Percentiles rank a stretch among this genome's conserved stretches.
Evolutionary conservation across 1,284 basidiomycete species (phyloP).

Genomic region (Pseudozyma thailandica): DNA sequence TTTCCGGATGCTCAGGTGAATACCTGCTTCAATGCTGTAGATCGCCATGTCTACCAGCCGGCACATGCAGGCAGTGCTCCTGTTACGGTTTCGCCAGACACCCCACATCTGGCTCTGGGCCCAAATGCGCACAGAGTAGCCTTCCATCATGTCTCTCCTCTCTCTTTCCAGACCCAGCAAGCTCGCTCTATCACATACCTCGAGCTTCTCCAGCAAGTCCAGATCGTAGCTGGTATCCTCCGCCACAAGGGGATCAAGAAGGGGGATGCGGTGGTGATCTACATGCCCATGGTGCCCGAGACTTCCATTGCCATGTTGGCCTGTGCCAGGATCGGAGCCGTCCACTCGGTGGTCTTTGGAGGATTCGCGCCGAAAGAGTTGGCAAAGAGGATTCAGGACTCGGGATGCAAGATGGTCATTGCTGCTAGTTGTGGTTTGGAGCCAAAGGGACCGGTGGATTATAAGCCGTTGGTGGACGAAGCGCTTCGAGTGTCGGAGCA

Average conservation of each 20-base stretch:
- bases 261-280: constrained; percentile 63
- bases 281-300: constrained; percentile 66
- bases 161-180: constrained; percentile 51
- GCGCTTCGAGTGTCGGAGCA: constrained; percentile 52
- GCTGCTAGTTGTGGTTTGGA: constrained; percentile 62
- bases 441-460: constrained; percentile 60
- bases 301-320: constrained; percentile 64
- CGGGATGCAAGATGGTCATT: constrained; percentile 53
- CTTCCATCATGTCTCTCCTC: constrained; percentile 57
- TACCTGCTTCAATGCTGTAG: constrained; percentile 49
- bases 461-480: constrained; percentile 61
- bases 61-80: constrained; percentile 28
- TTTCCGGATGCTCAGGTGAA: constrained; percentile 56
- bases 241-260: constrained; percentile 53
- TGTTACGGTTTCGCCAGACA: constrained; percentile 50
- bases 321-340: constrained; percentile 62
- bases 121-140: constrained; percentile 43
- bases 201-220: constrained; percentile 55
- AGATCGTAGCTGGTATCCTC: constrained; percentile 60
- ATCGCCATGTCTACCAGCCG: constrained; percentile 45
- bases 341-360: constrained; percentile 66
- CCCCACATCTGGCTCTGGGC: constrained; percentile 47
- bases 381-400: constrained; percentile 63
- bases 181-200: constrained; percentile 55
- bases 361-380: constrained; percentile 64